phyloP scores from a whole-genome alignment of 192 early-diverging fungal genomes.

The Backusella macrospora region DNA sequence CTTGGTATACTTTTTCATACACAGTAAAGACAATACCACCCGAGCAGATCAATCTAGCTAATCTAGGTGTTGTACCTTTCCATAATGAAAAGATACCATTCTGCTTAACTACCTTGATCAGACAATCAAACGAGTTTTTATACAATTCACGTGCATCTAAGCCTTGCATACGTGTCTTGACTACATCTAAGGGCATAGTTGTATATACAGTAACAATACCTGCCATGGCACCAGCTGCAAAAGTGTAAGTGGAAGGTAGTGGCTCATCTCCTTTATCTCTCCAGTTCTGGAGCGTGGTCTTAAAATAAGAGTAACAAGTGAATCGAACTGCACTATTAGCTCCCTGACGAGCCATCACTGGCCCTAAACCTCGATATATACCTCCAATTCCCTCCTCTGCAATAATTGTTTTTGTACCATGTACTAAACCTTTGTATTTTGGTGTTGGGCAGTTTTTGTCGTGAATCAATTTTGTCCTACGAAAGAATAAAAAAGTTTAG shows the following conservation, averaged over 20 bases:
- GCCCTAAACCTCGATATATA: conserved; percentile 87
- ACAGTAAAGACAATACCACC: conserved; percentile 87
- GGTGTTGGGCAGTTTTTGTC: conserved; percentile 78
- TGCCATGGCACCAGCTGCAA: conserved; percentile 79
- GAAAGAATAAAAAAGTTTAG: conserved; percentile 9
- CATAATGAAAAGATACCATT: conserved; percentile 88
- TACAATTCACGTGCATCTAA: conserved; percentile 71
- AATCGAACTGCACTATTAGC: conserved; percentile 95
- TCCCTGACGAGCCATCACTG: conserved; percentile 94
- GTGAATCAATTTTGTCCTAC: conserved; percentile 90
- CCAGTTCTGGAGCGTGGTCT: conserved; percentile 46
- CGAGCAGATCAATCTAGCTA: conserved; percentile 83
- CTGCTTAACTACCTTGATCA: conserved; percentile 65
- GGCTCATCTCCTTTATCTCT: conserved; percentile 35
- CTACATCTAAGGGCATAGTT: conserved; percentile 97
- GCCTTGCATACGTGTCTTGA: conserved; percentile 97
- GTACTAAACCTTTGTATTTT: conserved; percentile 76
- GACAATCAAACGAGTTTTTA: conserved; percentile 72
- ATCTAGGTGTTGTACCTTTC: conserved; percentile 93
- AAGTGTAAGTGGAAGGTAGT: conserved; percentile 61
- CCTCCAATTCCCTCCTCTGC: conserved; percentile 75
- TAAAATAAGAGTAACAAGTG: conserved; percentile 81
- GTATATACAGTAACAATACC: conserved; percentile 93
- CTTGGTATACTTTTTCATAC: conserved; percentile 68
- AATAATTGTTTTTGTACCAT: conserved; percentile 70